Evolutionary conservation across 371 early-diverging fungal genomes (phyloP).

Genomic region (Rhizopus delemar): DNA sequence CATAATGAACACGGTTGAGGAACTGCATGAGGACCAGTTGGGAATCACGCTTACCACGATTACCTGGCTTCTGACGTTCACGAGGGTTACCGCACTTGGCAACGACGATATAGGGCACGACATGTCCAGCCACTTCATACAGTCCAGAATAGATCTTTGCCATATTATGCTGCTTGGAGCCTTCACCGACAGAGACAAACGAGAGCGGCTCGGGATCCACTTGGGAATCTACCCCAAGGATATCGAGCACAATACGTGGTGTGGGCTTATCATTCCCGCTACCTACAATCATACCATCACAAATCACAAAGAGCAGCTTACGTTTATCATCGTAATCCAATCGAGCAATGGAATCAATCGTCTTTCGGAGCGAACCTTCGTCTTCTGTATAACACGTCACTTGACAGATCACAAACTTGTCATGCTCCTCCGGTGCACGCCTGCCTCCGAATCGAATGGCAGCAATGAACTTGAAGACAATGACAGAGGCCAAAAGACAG

Average conservation of each 20-base stretch:
- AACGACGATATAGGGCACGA: conserved; percentile 86
- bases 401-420: conserved; percentile 88
- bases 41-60: conserved; percentile 99
- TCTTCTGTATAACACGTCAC: conserved; percentile 99
- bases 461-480: conserved; percentile 88
- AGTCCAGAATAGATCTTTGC: conserved; percentile 93
- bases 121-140: conserved; percentile 69
- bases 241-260: conserved; percentile 72
- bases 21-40: conserved; percentile 98
- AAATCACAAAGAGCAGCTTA: conserved; percentile 90
- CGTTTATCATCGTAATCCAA: conserved; percentile 93
- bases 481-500: conserved; percentile 75
- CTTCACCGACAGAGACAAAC: conserved; percentile 88
- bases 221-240: conserved; percentile 62
- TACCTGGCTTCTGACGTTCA: conserved; percentile 86
- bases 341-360: conserved; percentile 91
- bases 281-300: conserved; percentile 85
- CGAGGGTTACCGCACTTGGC: conserved; percentile 89
- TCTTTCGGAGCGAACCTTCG: conserved; percentile 87
- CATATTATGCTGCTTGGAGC: conserved; percentile 83
- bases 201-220: conserved; percentile 60
- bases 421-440: conserved; percentile 82
- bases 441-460: conserved; percentile 82
- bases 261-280: conserved; percentile 76
- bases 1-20: conserved; percentile 94